These are phyloP conservation scores for Candida ponderosae DNA, from an alignment of 805 yeast genomes.

Conservation along the genomic window DNA sequence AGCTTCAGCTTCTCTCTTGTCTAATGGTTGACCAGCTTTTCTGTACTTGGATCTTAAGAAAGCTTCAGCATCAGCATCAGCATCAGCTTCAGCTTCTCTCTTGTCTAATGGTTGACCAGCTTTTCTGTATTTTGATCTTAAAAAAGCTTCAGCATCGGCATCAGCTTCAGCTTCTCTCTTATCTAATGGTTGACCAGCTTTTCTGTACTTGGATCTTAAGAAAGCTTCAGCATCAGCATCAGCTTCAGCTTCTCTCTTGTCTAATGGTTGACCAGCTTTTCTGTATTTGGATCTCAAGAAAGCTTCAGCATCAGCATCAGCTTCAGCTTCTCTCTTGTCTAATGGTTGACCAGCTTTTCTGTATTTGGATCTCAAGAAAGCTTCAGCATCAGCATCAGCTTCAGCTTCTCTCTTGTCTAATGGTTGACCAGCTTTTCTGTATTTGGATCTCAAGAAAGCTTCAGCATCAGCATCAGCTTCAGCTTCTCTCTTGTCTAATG, in stretches of 20 bases:
- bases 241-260: neutral
- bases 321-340: neutral
- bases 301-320: neutral
- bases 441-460: neutral
- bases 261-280: neutral
- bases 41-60: neutral
- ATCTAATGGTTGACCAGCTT: neutral
- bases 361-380: no score
- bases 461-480: conserved; percentile 1
- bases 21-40: neutral
- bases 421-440: neutral
- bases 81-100: neutral
- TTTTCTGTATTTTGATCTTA: neutral
- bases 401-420: neutral
- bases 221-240: neutral
- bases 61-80: neutral
- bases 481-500: neutral
- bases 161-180: neutral
- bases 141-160: neutral
- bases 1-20: neutral
- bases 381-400: neutral
- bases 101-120: neutral
- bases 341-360: neutral
- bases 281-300: neutral
- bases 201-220: neutral